Evolutionary conservation across 2,329 filamentous ascomycete genomes (phyloP), one percentile per base, ranked within the genome.

Genomic region (Cercospora sp.): DNA sequence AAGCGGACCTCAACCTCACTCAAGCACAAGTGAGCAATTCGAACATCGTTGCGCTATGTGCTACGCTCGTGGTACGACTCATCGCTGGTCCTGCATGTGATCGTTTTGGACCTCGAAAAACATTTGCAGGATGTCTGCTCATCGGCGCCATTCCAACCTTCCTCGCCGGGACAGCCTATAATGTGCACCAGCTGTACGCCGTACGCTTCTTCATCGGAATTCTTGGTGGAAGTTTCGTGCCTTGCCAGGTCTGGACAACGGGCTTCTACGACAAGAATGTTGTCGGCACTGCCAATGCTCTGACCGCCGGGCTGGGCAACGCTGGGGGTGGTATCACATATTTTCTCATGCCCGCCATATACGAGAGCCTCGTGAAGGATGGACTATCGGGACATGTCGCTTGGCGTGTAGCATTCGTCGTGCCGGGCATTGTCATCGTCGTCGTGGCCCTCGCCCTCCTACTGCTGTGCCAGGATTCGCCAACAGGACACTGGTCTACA

Each of bases 201-300:
- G 86, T 91, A 59, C 88, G 91, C 55, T 94, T 94, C 83, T 94
- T 94, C 80, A 88, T 94, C 70, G 91, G 91, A 69, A 90, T 94
- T 53, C 86, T 94, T 0, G 91, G 91, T 49, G 90, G 89, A 2
- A 87, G 88, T 1, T 94, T 94, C 74, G 91, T 94, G 0, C 91
- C 91, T 12, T 97, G 93, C 79, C 93, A 96, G 78, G 94, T 97
- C 6, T 97, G 93, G 92, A 92, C 90, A 9, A 97, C 93, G 0
- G 92, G 90, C 0, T 97, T 97, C 84, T 97, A 93, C 78, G 93
- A 97, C 81, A 95, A 94, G 82, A 95, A 94, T 75, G 86, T 97
- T 28, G 91, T 97, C 18, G 94, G 94, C 59, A 94, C 92, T 5
- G 92, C 93, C 69, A 97, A 97, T 77, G 91, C 92, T 2, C 81